These are phyloP conservation scores for Prunus armeniaca DNA, from an alignment of 306 rosid genomes.

Conservation along the genomic window DNA sequence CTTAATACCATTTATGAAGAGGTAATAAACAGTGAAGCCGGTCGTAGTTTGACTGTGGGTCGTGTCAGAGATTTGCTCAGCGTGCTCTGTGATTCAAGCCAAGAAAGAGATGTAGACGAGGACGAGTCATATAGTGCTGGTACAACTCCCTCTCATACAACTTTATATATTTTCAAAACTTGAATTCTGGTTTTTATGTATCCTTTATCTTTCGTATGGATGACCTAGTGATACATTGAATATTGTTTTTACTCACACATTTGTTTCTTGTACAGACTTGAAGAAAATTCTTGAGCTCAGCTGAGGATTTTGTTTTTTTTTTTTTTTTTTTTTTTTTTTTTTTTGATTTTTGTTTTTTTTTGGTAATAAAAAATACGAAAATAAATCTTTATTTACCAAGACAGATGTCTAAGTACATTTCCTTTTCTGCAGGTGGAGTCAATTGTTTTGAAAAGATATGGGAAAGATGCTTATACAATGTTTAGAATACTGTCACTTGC, in stretches of 20 bases:
- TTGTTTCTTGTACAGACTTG: constrained; percentile 56
- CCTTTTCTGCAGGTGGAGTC: constrained; percentile 71
- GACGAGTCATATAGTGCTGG: constrained; percentile 62
- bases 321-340: constrained; percentile 34
- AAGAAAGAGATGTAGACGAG: constrained; percentile 6
- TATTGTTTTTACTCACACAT: constrained; percentile 14
- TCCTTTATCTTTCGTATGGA: constrained; percentile 11
- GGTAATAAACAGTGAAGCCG: constrained; percentile 71
- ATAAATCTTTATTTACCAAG: constrained; percentile 5
- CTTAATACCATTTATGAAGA: constrained; percentile 58
- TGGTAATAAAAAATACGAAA: neutral
- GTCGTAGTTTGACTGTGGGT: constrained; percentile 62
- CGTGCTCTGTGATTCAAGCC: constrained; percentile 44
- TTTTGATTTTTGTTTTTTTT: constrained; percentile 13
- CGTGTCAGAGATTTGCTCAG: constrained; percentile 65
- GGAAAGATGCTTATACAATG: constrained; percentile 75
- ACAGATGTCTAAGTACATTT: constrained; percentile 25
- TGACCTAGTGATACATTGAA: neutral
- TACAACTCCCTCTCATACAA: constrained; percentile 25
- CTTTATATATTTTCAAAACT: constrained; percentile 9
- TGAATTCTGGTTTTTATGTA: neutral
- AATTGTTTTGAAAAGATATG: constrained; percentile 71
- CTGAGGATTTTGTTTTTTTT: too few relatives aligned
- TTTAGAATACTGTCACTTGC: constrained; percentile 71
- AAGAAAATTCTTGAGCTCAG: constrained; percentile 60